Conservation (phyloP, 257 asterid genomes). For the Anisodus acutangulus region DNA sequence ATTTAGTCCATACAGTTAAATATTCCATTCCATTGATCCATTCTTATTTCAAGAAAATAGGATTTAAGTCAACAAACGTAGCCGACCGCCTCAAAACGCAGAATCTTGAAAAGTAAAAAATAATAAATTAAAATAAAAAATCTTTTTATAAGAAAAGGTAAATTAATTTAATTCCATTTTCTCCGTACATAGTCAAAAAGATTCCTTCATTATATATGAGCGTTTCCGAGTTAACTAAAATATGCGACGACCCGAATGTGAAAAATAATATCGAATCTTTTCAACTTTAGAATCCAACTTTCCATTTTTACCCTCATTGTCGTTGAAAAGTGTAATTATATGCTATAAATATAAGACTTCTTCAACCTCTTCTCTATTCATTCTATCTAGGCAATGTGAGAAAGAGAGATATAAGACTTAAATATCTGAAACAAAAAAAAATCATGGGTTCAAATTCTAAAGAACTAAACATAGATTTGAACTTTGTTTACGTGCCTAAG, state of each 20-base stretch:
- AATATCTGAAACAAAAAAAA: neutral
- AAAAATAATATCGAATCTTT: conserved; percentile 44
- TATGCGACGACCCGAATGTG: conserved; percentile 58
- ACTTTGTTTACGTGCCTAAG: conserved; percentile 37
- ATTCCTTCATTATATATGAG: neutral
- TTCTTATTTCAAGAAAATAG: conserved; percentile 6
- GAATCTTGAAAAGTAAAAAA: conserved; percentile 30
- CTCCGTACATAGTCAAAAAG: neutral
- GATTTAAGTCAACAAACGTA: neutral
- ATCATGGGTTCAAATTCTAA: conserved; percentile 43
- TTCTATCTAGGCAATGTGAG: conserved; percentile 30
- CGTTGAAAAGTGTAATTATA: conserved; percentile 17
- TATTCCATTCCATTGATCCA: neutral
- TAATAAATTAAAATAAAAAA: neutral
- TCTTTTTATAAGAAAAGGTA: no score
- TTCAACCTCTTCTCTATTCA: neutral
- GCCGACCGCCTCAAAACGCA: conserved; percentile 28
- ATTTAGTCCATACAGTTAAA: conserved; percentile 3
- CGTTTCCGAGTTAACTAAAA: neutral
- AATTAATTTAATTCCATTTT: neutral
- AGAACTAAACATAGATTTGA: conserved; percentile 42
- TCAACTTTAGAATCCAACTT: conserved; percentile 4
- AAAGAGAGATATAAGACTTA: neutral
- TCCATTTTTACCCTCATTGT: conserved; percentile 38
- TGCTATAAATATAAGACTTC: conserved; percentile 43